Evolutionary conservation across 2,329 filamentous ascomycete genomes (phyloP).

Genomic region (Purpureocillium lavendulum): DNA sequence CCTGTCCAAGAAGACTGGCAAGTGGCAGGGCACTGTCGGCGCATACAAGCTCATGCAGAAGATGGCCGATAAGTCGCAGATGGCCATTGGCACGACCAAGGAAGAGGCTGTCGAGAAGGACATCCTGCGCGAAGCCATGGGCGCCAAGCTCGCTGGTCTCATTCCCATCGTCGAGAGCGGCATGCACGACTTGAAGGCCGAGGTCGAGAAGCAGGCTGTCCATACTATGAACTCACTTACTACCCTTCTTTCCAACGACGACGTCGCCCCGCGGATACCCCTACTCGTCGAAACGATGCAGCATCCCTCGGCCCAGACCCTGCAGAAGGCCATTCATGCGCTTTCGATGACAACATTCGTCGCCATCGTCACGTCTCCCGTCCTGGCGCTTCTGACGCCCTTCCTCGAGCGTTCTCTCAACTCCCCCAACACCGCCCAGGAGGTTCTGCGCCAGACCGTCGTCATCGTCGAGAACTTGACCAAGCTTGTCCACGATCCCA

Average conservation of each 20-base stretch:
- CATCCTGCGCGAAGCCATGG: slow-evolving; percentile 82
- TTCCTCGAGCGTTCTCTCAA: slow-evolving; percentile 91
- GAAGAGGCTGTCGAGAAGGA: slow-evolving; percentile 86
- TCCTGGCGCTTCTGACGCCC: slow-evolving; percentile 87
- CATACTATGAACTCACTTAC: slow-evolving; percentile 89
- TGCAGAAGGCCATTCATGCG: slow-evolving; percentile 94
- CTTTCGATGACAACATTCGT: slow-evolving; percentile 98
- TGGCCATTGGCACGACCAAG: slow-evolving; percentile 66
- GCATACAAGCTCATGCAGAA: slow-evolving; percentile 78
- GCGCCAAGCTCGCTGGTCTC: slow-evolving; percentile 72
- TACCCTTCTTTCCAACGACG: slow-evolving; percentile 88
- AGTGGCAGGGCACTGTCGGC: slow-evolving; percentile 94
- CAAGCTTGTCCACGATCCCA: slow-evolving; percentile 90
- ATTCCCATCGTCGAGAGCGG: slow-evolving; percentile 87
- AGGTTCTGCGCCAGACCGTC: slow-evolving; percentile 90
- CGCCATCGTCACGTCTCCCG: slow-evolving; percentile 88
- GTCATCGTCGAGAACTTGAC: slow-evolving; percentile 98
- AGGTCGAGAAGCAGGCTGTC: slow-evolving; percentile 82
- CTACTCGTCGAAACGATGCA: slow-evolving; percentile 93
- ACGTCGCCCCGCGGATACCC: slow-evolving; percentile 85
- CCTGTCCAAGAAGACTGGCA: slow-evolving; percentile 74
- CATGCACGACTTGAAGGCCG: slow-evolving; percentile 93
- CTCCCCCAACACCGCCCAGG: slow-evolving; percentile 81
- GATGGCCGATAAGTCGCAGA: slow-evolving; percentile 92
- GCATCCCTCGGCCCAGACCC: slow-evolving; percentile 76